Base-by-base conservation (phyloP, 2,329 filamentous ascomycete genomes). In the Cryphonectria parasitica region DNA sequence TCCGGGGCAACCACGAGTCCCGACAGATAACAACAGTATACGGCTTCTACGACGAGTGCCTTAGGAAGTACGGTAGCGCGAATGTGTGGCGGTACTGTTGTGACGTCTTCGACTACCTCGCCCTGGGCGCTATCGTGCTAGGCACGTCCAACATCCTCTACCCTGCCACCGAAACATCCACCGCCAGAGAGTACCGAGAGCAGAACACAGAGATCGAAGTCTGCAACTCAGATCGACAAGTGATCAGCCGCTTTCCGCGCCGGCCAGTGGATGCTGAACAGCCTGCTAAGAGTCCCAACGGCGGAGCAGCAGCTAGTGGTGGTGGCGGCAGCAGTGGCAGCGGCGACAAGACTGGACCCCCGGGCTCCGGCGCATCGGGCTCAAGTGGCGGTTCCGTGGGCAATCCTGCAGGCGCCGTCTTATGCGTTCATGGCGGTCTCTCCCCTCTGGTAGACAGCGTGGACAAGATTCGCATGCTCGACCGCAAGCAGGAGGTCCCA, bases 1-100 rank as follows among this genome's bases (percentile, higher is more conserved):
- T 98, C 77, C 89, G 95, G 74, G 95, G 95, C 74, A 97, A 97
- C 80, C 94, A 97, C 84, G 95, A 98, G 82, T 98, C 95, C 61
- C 90, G 95, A 71, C 95, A 98, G 81, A 98, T 98, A 75, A 98
- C 95, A 31, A 97, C 94, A 6, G 95, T 98, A 19, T 98, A 98
- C 80, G 95, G 95, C 73, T 98, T 98, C 84, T 98, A 98, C 83
- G 95, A 98, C 78, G 95, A 98, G 83, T 98, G 95, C 78, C 86
- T 98, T 74, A 88, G 95, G 68, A 98, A 98, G 82, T 98, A 98
- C 78, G 95, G 95, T 72, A 97, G 92, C 78, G 95, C 95, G 52
- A 98, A 98, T 77, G 95, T 98, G 1, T 98, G 95, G 95, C 88
- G 93, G 68, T 95, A 98, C 79, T 99, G 95, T 84, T 98, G 95